Evolutionary conservation across 305 asterid species (phyloP), one percentile per base, ranked within the genome.

Genomic region (Striga hermonthica): DNA sequence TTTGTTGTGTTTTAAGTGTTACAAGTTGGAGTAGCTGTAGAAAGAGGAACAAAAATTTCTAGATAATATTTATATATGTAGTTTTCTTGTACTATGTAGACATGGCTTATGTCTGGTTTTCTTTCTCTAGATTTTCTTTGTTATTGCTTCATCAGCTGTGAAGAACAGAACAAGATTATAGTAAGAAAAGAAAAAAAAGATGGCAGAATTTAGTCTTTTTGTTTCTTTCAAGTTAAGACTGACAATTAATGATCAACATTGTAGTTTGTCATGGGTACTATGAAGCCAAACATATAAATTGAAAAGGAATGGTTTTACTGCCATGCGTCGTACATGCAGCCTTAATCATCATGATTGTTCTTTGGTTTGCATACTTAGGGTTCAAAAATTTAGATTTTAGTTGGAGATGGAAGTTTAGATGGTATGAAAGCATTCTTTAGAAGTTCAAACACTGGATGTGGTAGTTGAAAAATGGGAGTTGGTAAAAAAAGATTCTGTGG

Each of bases 351-450:
- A 9, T 14, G 38, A 39, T 37, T 39, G 40, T 8, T 10, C 3
- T n/a, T n/a, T n/a, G n/a, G 44, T 22, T 22, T 22, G 40, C 58
- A 41, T 10, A 16, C 10, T 56, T 43, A 3, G 64, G 31, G 31
- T 22, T 59, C 50, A 28, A 14, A 52, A 60, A 10, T 65, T 57
- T 12, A 14, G 62, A 63, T 22, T 62, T 57, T 12, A 37, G 41
- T 48, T 14, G 37, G 55, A 54, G 55, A 53, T 60, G 66, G 43
- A 65, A 36, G 37, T 63, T 75, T 57, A 11, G 53, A 3, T 56
- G 8, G 61, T 38, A 28, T 54, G 69, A 22, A 60, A 48, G 50
- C 49, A 9, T 14, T 60, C 16, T 28, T 45, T 54, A 15, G 12
- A 58, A 48, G 58, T 52, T 15, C 6, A 35, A 28, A 6, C 38